A percentile compares a stretch with the other conserved stretches of the same genome.
phyloP scores from a whole-genome alignment of 768 basidiomycete genomes.

The Mycena olivaceomarginata region DNA sequence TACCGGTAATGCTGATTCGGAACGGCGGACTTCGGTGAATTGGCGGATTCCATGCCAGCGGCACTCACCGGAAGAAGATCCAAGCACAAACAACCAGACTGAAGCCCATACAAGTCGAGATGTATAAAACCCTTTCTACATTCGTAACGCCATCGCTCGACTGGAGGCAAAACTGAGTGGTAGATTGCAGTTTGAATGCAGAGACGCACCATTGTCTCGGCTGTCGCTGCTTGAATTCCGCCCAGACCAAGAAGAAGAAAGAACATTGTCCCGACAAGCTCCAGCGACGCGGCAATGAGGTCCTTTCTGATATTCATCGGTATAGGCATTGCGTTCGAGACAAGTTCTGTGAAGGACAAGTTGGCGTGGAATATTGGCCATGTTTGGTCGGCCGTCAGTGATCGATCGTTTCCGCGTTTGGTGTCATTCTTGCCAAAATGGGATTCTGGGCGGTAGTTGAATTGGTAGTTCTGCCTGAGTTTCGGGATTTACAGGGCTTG shows the following conservation, averaged over 20 bases:
- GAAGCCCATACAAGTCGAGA: conserved; percentile 77
- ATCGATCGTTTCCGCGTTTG: neutral
- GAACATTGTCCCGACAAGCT: conserved; percentile 75
- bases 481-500: no score
- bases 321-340: neutral
- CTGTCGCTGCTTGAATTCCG: conserved; percentile 74
- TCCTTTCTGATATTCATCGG: conserved; percentile 57
- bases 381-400: conserved; percentile 16
- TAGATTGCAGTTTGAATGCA: neutral
- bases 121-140: conserved; percentile 70
- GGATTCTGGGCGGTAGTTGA: no score
- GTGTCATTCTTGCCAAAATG: no score
- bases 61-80: conserved; percentile 73
- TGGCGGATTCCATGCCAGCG: neutral
- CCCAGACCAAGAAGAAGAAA: conserved; percentile 82
- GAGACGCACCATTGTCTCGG: conserved; percentile 46
- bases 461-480: no score
- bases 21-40: neutral
- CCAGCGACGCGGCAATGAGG: conserved; percentile 69
- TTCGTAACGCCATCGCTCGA: conserved; percentile 10
- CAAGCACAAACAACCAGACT: conserved; percentile 79
- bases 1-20: conserved; percentile 64
- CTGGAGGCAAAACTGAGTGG: neutral
- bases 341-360: neutral
- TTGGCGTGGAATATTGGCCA: conserved; percentile 36